Base-by-base conservation (phyloP, 345 rosid genomes). In the Alliaria petiolata region DNA sequence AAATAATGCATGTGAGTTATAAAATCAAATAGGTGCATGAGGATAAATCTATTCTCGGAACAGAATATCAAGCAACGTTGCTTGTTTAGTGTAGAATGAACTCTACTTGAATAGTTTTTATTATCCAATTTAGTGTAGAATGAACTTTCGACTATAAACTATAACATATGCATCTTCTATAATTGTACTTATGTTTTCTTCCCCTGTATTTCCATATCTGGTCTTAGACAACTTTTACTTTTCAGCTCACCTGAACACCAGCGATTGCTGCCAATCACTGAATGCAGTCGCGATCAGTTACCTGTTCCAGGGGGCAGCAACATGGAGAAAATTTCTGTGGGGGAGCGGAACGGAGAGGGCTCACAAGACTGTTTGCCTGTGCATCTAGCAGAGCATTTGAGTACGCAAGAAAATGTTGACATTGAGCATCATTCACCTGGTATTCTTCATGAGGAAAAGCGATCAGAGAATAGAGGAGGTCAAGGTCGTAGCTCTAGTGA, bases 401-500 rank as follows among this genome's bases (percentile, higher is more conserved):
- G 71, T 81, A 67, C 57, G 16, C 50, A 66, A 52, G 86, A 83
- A 71, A 80, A 75, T 35, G 62, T 73, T 75, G 85, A 85, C 76
- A 75, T 81, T 44, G 85, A 81, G 73, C 84, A 79, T 44, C 70
- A 71, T 61, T 86, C 89, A 35, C 93, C 90, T 53, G 88, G 84
- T 76, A 42, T 81, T 54, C 80, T 71, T 69, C 84, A 87, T 60
- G 95, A 80, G 74, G 87, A 81, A 78, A 86, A 89, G 75, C 78
- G 71, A 38, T 84, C 85, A 54, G 90, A 85, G 76, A 78, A 83
- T 67, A 82, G 85, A 65, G 96, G 85, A 76, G 89, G 81, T 72
- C 87, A 70, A 58, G 88, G 83, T 38, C 82, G 71, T 69, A 88
- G 92, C 84, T 90, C 96, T 76, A 89, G 97, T 55, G 91, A 85